Evolutionary conservation across 116 monocot genomes (phyloP), one percentile per base, ranked within the genome.

Genomic region (Dioscorea cayenensis): DNA sequence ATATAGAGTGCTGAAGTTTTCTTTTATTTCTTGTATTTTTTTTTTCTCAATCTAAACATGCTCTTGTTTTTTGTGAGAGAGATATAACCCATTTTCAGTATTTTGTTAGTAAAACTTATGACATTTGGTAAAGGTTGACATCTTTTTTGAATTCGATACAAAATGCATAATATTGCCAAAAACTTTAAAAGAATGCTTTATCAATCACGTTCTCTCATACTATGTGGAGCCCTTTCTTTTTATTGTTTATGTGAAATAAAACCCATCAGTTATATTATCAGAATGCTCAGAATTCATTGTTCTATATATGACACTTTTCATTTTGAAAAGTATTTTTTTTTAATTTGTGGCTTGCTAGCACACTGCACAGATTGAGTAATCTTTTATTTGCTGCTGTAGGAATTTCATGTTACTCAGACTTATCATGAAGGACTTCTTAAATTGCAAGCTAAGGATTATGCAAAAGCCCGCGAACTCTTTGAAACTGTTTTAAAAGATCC

Each of bases 341-440:
- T 63, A 63, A 12, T 63, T 23, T 63, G 25, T 63, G 63, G 14
- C 7, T 22, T 63, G 55, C n/a, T 55, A 55, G 13, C 4, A 19
- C n/a, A n/a, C 55, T 55, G 55, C n/a, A 5, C 17, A n/a, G n/a
- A 55, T 5, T 55, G 55, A 55, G 2, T n/a, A 14, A 16, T 55
- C 55, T 16, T 52, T 71, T 76, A 28, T 51, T 5, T 20, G 28
- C 38, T 68, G 28, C 51, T 79, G 59, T 66, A 90, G 93, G 94
- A 97, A 73, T 97, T 86, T 80, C 85, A 88, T 83, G 90, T 97
- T 83, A 86, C 90, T 76, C 93, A 97, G 60, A 93, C 82, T 38
- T 97, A 97, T 68, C 93, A 97, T 75, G 93, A 97, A 11, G 97
- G 90, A 18, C 93, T 97, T 19, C 68, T 97, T 68, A 93, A 89